phyloP scores from a whole-genome alignment of 2,329 filamentous ascomycete species.

The Colletotrichum gloeosporioides region DNA sequence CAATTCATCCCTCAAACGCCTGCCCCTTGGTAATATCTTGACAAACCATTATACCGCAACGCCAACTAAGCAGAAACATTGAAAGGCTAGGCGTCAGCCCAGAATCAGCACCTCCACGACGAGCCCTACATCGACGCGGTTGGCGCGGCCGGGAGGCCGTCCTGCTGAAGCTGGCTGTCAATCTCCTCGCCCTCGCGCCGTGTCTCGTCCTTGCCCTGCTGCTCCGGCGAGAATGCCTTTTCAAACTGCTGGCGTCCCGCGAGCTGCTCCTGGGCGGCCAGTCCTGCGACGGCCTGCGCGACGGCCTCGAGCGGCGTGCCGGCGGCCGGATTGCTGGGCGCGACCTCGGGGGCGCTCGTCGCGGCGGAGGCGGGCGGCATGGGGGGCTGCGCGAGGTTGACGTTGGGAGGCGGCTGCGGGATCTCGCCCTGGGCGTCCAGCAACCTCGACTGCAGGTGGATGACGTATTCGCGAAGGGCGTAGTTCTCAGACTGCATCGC shows the following conservation, averaged over 20 bases:
- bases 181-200: conserved; percentile 56
- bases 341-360: neutral
- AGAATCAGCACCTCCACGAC: neutral
- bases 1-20: conserved; percentile 18
- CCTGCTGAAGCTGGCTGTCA: conserved; percentile 56
- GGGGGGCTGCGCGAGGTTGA: conserved; percentile 68
- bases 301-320: conserved; percentile 52
- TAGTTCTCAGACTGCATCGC: conserved; percentile 88
- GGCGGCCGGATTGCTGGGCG: conserved; percentile 25
- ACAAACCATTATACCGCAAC: conserved; percentile 22
- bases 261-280: conserved; percentile 47
- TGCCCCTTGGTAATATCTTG: conserved; percentile 19
- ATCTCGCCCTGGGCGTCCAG: conserved; percentile 84
- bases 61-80: conserved; percentile 7
- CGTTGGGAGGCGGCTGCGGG: conserved; percentile 81
- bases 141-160: conserved; percentile 35
- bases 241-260: conserved; percentile 39
- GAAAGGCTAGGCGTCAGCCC: conserved; percentile 8
- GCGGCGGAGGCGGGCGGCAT: conserved; percentile 31
- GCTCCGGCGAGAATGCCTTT: conserved; percentile 42
- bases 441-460: conserved; percentile 85
- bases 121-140: conserved; percentile 33
- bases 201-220: conserved; percentile 44
- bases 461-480: conserved; percentile 88
- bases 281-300: conserved; percentile 52